Evolutionary conservation across 2,329 filamentous ascomycete genomes (phyloP), one percentile per base, ranked within the genome.

Genomic region (Claviceps quebecensis): DNA sequence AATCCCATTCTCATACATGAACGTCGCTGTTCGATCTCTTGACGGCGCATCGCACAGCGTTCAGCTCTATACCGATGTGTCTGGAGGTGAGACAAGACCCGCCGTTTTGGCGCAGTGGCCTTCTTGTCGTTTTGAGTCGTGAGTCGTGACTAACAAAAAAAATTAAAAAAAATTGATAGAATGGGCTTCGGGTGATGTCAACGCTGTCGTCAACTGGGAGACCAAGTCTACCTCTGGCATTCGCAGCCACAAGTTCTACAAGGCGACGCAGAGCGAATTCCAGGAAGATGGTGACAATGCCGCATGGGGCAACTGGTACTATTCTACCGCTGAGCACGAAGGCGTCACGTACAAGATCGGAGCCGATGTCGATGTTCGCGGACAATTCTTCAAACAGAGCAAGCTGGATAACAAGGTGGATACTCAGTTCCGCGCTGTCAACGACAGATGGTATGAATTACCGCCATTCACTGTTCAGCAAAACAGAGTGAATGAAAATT

Each of bases 291-390:
- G 69, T 41, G 83, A 94, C 59, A 81, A 84, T 57, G 77, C 86
- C 0, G 84, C 88, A 68, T 95, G 88, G 88, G 88, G 88, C 2
- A 81, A 78, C 48, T 78, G 90, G 69, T 82, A 86, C 65, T 88
- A 89, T 64, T 81, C 84, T 13, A 88, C 79, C 3, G 77, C 80
- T 26, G 71, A 74, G 50, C 34, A 59, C 53, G 16, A 65, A 19
- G 73, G 73, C 23, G 69, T 81, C 22, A 80, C 76, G n/a, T 85
- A 83, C 61, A 81, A 90, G 64, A 83, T 78, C 51, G 87, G 86
- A 26, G 72, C 74, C 7, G 86, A 88, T 49, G 71, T 69, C 3
- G 59, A 70, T n/a, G 74, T 94, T 14, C 79, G 88, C 48, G 73
- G 73, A 49, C 72, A 74, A 5, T 95, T 95, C 61, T 70, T 80